Conservation (phyloP, 2,329 filamentous ascomycete genomes). For the Herpomyces periplanetae region DNA sequence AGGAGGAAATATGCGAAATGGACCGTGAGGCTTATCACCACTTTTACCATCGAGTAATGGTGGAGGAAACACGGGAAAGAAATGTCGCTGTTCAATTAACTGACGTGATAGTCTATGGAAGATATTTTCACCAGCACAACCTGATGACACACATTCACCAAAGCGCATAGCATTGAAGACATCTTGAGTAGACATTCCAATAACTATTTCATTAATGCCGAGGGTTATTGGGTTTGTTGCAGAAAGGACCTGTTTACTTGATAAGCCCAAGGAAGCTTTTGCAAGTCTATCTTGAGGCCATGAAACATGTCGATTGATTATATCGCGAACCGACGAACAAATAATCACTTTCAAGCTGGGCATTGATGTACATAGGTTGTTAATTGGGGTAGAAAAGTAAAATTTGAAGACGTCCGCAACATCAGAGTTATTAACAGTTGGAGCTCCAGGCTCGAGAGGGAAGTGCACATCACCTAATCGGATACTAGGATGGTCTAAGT, state of each 20-base stretch:
- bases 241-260: conserved; percentile 30
- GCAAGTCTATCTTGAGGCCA: conserved; percentile 43
- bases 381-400: conserved; percentile 31
- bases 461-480: conserved; percentile 41
- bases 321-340: conserved; percentile 43
- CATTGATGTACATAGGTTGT: conserved; percentile 24
- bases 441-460: conserved; percentile 20
- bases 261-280: conserved; percentile 31
- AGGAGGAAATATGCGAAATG: no score
- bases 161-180: conserved; percentile 38
- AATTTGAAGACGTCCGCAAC: conserved; percentile 48
- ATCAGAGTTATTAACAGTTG: conserved; percentile 29
- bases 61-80: conserved; percentile 57
- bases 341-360: conserved; percentile 48
- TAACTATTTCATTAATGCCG: conserved; percentile 44
- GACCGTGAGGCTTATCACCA: no score
- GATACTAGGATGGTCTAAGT: conserved; percentile 57
- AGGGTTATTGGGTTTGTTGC: conserved; percentile 71
- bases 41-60: conserved; percentile 21
- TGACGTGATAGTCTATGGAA: conserved; percentile 32
- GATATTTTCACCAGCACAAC: conserved; percentile 13
- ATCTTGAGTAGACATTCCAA: conserved; percentile 52
- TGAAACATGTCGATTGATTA: conserved; percentile 40
- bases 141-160: conserved; percentile 18
- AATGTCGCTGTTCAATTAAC: conserved; percentile 59